A percentile compares a stretch with the other conserved stretches of the same genome.
These are phyloP conservation scores for Syncephalis fuscata DNA, from an alignment of 371 early-diverging fungal genomes.

Conservation along the genomic window DNA sequence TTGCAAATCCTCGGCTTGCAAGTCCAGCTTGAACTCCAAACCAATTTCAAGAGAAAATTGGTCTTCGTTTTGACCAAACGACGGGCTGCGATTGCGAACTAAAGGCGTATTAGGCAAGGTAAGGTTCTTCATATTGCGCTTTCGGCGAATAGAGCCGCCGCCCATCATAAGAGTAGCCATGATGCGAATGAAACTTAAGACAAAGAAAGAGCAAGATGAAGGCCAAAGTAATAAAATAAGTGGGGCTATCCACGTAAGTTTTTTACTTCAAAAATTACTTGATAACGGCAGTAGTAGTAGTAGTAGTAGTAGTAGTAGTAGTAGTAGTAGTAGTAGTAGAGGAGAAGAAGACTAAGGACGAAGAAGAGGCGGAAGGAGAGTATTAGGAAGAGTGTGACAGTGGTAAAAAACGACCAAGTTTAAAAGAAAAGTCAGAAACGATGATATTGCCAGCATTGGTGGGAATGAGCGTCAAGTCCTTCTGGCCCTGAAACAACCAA, in stretches of 20 bases:
- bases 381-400: too few relatives aligned
- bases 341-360: not conserved
- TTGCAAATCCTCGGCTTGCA: conserved; percentile 67
- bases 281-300: not conserved
- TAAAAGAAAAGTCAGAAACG: too few relatives aligned
- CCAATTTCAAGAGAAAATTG: conserved; percentile 43
- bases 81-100: conserved; percentile 2
- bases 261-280: too few relatives aligned
- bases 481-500: not conserved
- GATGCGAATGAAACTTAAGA: too few relatives aligned
- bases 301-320: not conserved
- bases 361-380: too few relatives aligned
- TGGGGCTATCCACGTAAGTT: too few relatives aligned
- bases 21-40: conserved; percentile 53
- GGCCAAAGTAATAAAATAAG: too few relatives aligned
- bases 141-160: conserved; percentile 38
- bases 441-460: not conserved
- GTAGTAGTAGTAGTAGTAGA: not conserved
- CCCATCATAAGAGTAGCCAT: conserved; percentile 10
- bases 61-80: not conserved
- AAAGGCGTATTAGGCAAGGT: conserved; percentile 20
- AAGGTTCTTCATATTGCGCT: conserved; percentile 56
- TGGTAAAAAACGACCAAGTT: too few relatives aligned
- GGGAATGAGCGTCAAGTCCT: not conserved
- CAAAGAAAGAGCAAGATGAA: too few relatives aligned